A percentile compares a stretch with the other conserved stretches of the same genome.
phyloP scores from a whole-genome alignment of 139 green algal species.

The Micractinium sp. region DNA sequence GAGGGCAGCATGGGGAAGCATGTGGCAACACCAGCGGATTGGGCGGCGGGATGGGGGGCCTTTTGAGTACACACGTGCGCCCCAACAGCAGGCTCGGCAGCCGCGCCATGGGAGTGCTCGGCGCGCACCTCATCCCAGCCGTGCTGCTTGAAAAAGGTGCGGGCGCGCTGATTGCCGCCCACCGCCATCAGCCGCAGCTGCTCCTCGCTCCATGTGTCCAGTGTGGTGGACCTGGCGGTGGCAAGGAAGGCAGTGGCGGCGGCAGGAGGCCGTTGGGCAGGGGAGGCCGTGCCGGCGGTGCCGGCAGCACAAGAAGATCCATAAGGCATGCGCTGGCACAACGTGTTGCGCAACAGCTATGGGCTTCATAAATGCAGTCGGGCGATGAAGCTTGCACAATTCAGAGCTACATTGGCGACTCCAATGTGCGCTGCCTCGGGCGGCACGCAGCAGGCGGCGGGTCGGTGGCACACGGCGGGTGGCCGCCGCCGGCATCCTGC shows the following conservation, averaged over 20 bases:
- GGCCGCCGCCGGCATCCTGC: no score
- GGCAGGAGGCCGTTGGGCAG: neutral
- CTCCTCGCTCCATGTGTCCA: slow-evolving; percentile 95
- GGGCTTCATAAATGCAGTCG: no score
- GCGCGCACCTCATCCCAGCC: slow-evolving; percentile 83
- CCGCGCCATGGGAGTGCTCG: no score
- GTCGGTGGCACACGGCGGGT: no score
- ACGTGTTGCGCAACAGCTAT: no score
- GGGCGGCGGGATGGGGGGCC: no score
- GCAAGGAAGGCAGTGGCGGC: no score
- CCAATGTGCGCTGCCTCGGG: neutral
- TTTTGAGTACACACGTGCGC: no score
- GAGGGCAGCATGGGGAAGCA: neutral
- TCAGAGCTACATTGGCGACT: neutral
- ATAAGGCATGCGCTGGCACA: no score
- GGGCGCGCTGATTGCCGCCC: slow-evolving; percentile 88
- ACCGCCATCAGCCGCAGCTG: slow-evolving; percentile 93
- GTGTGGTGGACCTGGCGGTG: slow-evolving; percentile 79
- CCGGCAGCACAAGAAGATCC: neutral
- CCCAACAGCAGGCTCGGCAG: no score
- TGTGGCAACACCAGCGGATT: neutral
- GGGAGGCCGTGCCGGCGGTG: neutral
- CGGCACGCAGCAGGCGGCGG: neutral
- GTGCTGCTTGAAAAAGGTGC: slow-evolving; percentile 98
- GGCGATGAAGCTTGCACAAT: neutral